A percentile compares a stretch with the other conserved stretches of the same genome.
Evolutionary conservation across 179 eudicot species (phyloP).

Genomic region (Monotropa hypopitys): DNA sequence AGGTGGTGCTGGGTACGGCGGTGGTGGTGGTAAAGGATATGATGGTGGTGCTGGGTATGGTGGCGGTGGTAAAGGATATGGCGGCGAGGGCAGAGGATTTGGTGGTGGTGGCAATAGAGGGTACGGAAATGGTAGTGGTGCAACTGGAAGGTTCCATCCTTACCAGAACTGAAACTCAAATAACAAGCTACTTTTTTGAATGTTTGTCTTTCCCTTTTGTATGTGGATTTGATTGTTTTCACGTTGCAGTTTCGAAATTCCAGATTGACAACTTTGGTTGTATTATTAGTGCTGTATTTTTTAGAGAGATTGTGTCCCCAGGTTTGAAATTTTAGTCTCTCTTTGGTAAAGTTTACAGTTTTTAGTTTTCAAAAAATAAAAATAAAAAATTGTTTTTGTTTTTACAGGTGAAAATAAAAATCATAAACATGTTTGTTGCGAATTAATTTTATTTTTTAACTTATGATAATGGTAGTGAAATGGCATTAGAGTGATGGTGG

Average conservation of each 20-base stretch:
- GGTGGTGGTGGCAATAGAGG: slow-evolving; percentile 19
- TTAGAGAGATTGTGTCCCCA: too few relatives aligned
- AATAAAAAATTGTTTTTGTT: too few relatives aligned
- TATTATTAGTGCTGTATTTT: slow-evolving; percentile 7
- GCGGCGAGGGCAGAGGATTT: slow-evolving; percentile 11
- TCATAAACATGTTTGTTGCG: too few relatives aligned
- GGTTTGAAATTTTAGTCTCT: too few relatives aligned
- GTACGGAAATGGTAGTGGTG: slow-evolving; percentile 23
- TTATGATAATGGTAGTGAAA: too few relatives aligned
- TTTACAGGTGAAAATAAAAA: too few relatives aligned
- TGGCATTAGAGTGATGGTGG: too few relatives aligned
- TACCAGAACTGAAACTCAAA: slow-evolving; percentile 18
- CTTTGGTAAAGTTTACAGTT: too few relatives aligned
- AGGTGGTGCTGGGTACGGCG: slow-evolving; percentile 15
- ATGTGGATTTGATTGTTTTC: neutral
- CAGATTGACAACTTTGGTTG: neutral
- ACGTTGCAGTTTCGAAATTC: neutral
- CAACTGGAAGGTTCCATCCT: slow-evolving; percentile 40
- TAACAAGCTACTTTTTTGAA: too few relatives aligned
- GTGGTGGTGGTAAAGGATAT: slow-evolving; percentile 14
- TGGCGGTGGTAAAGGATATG: slow-evolving; percentile 12
- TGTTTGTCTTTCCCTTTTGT: neutral
- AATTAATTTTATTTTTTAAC: too few relatives aligned
- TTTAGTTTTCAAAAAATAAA: too few relatives aligned
- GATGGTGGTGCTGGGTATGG: slow-evolving; percentile 18